Evolutionary conservation across 768 basidiomycete genomes (phyloP), one percentile per base, ranked within the genome.

Genomic region (Strobilomyces dryophilus): DNA sequence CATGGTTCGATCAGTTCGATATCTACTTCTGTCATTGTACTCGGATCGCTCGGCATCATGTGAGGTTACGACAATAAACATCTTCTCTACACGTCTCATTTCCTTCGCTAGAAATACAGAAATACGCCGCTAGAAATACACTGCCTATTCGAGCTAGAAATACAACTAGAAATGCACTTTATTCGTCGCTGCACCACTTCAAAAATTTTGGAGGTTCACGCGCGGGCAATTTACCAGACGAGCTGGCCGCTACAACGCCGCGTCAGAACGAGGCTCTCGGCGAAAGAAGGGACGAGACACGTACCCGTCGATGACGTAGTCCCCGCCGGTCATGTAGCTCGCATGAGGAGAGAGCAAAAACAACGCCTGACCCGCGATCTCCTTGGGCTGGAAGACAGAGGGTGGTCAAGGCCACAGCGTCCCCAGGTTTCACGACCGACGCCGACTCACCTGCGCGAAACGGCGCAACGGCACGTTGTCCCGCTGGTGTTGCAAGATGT

Each of bases 281-380:
- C 10, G 34, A 8, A 10, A 1, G 24, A 24, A 24, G 24, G 24
- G 24, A 21, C 18, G 4, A 24, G 18, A 36, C 18, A 67, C 79
- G 11, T 51, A 82, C 80, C 81, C 81, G 49, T 83, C 81, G 9
- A 83, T 65, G 49, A 80, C 74, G 52, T 80, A 78, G 54, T 83
- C 82, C 0, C 74, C 74, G 8, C 81, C 81, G 5, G 81, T 82
- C 80, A 80, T 80, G 58, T 83, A 84, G 42, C 73, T 74, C 0
- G 77, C 76, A 37, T 77, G 65, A 0, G 76, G 68, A 5, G 79
- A 80, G 14, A 85, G 75, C 3, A 85, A 70, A 2, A 83, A 67
- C 35, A 85, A 54, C 0, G 77, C 75, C 58, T 81, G 83, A 3
- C 76, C 79, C 0, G 77, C 69, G 60, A 85, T 81, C 58, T 85